Conservation (phyloP, 441 rosid genomes). For the Jatropha multifida region DNA sequence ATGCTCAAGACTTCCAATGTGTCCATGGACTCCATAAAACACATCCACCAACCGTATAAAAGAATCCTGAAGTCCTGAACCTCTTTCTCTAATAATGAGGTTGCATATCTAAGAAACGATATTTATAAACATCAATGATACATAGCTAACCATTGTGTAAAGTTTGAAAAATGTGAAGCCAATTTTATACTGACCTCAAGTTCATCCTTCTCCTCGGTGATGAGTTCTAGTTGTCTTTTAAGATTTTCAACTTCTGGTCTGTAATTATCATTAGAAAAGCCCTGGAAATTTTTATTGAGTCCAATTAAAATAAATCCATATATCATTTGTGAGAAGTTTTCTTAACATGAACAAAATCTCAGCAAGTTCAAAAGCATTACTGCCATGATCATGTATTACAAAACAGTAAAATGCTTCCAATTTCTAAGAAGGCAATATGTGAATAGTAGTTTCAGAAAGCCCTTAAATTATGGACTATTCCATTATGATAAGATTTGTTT, state of each 20-base stretch:
- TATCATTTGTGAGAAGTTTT: neutral
- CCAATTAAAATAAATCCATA: neutral
- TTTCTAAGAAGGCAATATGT: neutral
- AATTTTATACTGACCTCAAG: slow-evolving; percentile 55
- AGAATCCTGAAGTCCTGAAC: neutral
- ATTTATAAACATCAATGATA: neutral
- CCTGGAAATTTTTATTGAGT: slow-evolving; percentile 33
- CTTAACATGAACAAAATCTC: neutral
- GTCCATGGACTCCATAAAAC: neutral
- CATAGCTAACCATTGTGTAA: neutral
- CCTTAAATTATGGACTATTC: neutral
- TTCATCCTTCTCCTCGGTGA: slow-evolving; percentile 54
- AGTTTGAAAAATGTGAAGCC: neutral
- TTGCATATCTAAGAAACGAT: neutral
- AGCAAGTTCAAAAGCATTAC: neutral
- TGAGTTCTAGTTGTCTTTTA: slow-evolving; percentile 53
- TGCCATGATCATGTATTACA: neutral
- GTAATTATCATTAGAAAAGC: slow-evolving; percentile 27
- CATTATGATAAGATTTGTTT: neutral
- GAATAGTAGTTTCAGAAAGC: neutral
- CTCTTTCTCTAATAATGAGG: neutral
- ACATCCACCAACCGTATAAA: neutral
- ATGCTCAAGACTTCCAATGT: neutral
- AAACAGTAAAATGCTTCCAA: neutral
- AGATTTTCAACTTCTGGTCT: slow-evolving; percentile 55